Percentiles rank a stretch among this genome's conserved stretches.
These are phyloP conservation scores for Kluyveromyces marxianus DNA, from an alignment of 1,139 yeast genomes.

Conservation along the genomic window DNA sequence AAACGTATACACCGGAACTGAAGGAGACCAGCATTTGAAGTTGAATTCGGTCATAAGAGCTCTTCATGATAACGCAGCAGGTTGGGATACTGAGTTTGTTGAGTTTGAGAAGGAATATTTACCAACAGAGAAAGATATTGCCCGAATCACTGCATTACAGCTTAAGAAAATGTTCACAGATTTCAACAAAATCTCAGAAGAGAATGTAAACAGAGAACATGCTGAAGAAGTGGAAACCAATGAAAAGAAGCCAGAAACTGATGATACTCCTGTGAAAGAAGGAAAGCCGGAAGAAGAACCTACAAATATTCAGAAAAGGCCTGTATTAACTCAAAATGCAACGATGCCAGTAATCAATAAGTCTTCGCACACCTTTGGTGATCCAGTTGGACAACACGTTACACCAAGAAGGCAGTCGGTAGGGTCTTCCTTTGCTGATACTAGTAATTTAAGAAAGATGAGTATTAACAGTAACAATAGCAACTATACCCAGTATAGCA, in stretches of 20 bases:
- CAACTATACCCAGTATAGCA: slow-evolving; percentile 12
- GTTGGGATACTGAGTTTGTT: slow-evolving; percentile 80
- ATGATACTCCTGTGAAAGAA: slow-evolving; percentile 1
- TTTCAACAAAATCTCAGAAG: slow-evolving; percentile 28
- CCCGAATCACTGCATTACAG: slow-evolving; percentile 85
- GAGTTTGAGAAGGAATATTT: slow-evolving; percentile 74
- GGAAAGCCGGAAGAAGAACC: neutral
- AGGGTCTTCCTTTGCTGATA: slow-evolving; percentile 2
- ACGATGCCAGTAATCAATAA: neutral
- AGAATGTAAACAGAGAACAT: slow-evolving; percentile 18
- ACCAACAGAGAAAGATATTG: slow-evolving; percentile 91
- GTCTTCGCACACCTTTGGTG: neutral
- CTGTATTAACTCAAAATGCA: neutral
- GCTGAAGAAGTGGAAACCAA: slow-evolving; percentile 11
- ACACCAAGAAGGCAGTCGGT: neutral
- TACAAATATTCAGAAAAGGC: neutral
- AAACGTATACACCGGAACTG: slow-evolving; percentile 46
- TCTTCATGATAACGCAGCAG: slow-evolving; percentile 74
- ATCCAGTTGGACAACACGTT: neutral
- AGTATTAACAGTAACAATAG: slow-evolving; percentile 14
- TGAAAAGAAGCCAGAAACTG: slow-evolving; percentile 1
- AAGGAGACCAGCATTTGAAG: slow-evolving; percentile 59
- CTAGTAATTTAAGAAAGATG: slow-evolving; percentile 7
- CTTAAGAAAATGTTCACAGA: slow-evolving; percentile 65
- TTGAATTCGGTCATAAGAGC: slow-evolving; percentile 63